Percentiles rank a stretch among this genome's conserved stretches.
Conservation (phyloP, 257 asterid species). For the Rehmannia glutinosa region DNA sequence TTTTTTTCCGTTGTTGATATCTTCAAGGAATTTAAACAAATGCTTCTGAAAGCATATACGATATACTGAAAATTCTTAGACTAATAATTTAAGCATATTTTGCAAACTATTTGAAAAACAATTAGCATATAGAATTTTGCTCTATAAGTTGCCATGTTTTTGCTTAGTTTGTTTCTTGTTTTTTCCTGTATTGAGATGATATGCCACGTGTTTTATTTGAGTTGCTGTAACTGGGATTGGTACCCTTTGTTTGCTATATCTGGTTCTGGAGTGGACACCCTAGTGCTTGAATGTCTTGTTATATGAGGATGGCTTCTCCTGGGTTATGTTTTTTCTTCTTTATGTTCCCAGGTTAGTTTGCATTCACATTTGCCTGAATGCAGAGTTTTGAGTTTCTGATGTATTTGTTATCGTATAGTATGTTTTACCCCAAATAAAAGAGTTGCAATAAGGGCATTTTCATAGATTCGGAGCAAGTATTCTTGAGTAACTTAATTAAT, state of each 20-base stretch:
- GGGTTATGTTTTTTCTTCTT: neutral
- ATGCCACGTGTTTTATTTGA: constrained; percentile 3
- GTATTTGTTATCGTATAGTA: neutral
- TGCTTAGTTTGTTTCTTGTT: neutral
- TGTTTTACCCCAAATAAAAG: neutral
- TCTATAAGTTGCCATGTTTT: neutral
- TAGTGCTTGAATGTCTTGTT: constrained; percentile 2
- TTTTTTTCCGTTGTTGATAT: neutral
- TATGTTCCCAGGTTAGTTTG: neutral
- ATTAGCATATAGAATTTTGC: neutral
- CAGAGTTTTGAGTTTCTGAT: constrained; percentile 5
- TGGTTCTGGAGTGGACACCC: neutral
- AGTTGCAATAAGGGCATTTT: neutral
- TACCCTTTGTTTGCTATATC: neutral
- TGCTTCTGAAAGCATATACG: neutral
- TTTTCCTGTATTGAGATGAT: neutral
- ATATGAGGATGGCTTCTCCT: neutral
- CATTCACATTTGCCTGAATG: neutral
- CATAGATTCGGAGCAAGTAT: neutral
- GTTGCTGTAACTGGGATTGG: neutral
- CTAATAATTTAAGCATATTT: neutral
- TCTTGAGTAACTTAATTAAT: neutral
- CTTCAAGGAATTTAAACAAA: neutral
- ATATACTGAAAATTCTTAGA: neutral
- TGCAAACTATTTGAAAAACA: neutral